Conservation (phyloP, 2,329 filamentous ascomycete genomes). For the Arthrobotrys entomopaga region DNA sequence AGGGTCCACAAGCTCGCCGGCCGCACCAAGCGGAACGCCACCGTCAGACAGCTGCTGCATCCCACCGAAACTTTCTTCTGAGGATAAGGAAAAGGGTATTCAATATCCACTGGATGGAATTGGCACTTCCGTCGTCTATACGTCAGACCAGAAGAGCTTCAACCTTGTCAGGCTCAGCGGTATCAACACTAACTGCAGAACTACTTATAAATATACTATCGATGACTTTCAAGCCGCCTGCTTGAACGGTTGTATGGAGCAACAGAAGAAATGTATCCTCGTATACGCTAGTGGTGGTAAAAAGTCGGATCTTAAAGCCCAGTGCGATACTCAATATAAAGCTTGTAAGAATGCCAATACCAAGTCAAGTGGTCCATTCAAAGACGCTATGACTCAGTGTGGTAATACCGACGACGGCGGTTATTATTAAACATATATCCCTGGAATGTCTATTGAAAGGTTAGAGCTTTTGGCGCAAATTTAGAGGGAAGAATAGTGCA, state of each 20-base stretch:
- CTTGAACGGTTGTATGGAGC: conserved; percentile 10
- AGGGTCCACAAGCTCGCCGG: too few relatives aligned
- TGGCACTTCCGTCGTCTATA: neutral
- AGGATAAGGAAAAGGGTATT: neutral
- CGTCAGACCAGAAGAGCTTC: neutral
- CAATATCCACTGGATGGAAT: conserved; percentile 8
- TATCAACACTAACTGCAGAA: neutral
- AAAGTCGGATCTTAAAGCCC: neutral
- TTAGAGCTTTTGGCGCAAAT: too few relatives aligned
- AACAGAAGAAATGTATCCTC: conserved; percentile 1
- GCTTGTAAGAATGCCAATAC: neutral
- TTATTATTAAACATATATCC: too few relatives aligned
- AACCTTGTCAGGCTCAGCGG: neutral
- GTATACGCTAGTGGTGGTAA: conserved; percentile 5
- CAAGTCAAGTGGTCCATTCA: too few relatives aligned
- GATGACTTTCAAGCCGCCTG: conserved; percentile 2
- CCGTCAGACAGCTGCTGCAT: neutral
- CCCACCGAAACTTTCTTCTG: neutral
- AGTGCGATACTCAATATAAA: neutral
- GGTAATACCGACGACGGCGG: too few relatives aligned
- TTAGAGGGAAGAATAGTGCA: too few relatives aligned
- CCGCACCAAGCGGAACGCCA: neutral
- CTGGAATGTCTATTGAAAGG: too few relatives aligned
- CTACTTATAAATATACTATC: neutral
- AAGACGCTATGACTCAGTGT: too few relatives aligned